A percentile compares a stretch with the other conserved stretches of the same genome.
Conservation (phyloP, 345 rosid genomes). For the Murraya paniculata region DNA sequence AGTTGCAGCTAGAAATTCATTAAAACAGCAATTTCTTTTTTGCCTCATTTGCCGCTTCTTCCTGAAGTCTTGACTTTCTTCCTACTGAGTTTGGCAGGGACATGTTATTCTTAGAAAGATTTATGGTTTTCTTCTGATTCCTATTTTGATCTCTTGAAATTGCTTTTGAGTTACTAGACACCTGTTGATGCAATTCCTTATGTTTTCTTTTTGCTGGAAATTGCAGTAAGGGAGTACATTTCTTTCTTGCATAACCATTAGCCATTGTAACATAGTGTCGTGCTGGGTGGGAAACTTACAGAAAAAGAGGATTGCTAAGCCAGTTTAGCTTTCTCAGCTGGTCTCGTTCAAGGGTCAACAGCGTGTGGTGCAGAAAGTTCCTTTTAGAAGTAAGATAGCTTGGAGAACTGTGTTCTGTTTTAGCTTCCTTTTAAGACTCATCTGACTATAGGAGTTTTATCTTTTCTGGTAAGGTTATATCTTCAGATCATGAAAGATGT, state of each 20-base stretch:
- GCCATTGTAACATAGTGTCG: constrained; percentile 4
- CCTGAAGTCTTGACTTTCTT: background rate
- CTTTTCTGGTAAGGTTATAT: background rate
- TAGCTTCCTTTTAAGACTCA: constrained; percentile 6
- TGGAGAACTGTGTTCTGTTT: constrained; percentile 6
- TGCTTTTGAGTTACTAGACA: constrained; percentile 3
- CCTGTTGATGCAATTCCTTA: background rate
- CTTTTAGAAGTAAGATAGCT: constrained; percentile 13
- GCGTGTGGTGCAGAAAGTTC: background rate
- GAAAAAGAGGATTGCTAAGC: constrained; percentile 7
- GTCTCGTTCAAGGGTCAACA: background rate
- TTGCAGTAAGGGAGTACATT: constrained; percentile 8
- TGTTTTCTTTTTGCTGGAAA: background rate
- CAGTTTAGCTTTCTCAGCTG: constrained; percentile 3
- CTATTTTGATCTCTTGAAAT: background rate
- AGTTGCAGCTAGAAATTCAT: background rate
- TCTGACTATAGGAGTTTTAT: background rate
- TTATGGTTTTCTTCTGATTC: background rate
- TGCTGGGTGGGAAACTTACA: background rate
- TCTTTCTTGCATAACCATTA: background rate
- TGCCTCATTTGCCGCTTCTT: background rate
- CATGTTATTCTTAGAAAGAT: background rate
- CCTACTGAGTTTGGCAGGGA: background rate
- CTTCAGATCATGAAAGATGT: background rate
- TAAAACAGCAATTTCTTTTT: background rate